Percentiles rank a stretch among this genome's conserved stretches.
phyloP scores from a whole-genome alignment of 2,329 filamentous ascomycete species.

The Paradendryphiella salina region DNA sequence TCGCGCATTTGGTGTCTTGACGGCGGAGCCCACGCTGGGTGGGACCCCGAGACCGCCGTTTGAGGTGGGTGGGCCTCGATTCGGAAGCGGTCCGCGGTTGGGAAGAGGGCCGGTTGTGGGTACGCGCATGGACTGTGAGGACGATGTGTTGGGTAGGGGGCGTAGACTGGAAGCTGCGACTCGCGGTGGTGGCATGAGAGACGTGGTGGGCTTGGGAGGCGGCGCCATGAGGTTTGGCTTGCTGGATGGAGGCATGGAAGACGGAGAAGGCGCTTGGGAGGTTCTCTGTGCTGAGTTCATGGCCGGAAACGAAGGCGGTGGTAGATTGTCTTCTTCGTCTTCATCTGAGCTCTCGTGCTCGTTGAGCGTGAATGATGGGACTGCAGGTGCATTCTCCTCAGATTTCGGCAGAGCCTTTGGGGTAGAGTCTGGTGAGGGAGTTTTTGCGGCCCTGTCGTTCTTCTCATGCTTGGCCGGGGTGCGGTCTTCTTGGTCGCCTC shows the following conservation, averaged over 20 bases:
- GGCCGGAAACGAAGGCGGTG: constrained; percentile 51
- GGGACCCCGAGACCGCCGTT: constrained; percentile 47
- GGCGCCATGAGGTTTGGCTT: constrained; percentile 41
- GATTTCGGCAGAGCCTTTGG: constrained; percentile 35
- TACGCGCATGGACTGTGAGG: constrained; percentile 43
- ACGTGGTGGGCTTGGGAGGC: constrained; percentile 35
- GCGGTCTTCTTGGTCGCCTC: constrained; percentile 11
- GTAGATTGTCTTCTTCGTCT: constrained; percentile 41
- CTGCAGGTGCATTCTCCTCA: constrained; percentile 20
- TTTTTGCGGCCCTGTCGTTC: not conserved
- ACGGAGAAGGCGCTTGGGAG: constrained; percentile 25
- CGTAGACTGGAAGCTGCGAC: constrained; percentile 45
- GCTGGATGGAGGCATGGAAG: constrained; percentile 20
- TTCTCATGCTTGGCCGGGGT: constrained; percentile 14
- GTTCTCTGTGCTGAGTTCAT: constrained; percentile 53
- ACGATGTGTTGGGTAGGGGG: constrained; percentile 30
- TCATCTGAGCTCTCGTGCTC: constrained; percentile 38
- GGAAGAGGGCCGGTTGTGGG: constrained; percentile 55
- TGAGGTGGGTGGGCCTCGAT: constrained; percentile 47
- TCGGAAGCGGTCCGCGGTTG: constrained; percentile 50
- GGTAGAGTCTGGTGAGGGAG: constrained; percentile 36
- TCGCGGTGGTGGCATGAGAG: constrained; percentile 44
- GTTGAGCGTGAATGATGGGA: constrained; percentile 46
- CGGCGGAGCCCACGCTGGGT: constrained; percentile 33
- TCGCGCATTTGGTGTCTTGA: constrained; percentile 49